Percentiles rank a stretch among this genome's conserved stretches.
Conservation (phyloP, 1,284 basidiomycete species). For the Filobasidium uniguttulatum region DNA sequence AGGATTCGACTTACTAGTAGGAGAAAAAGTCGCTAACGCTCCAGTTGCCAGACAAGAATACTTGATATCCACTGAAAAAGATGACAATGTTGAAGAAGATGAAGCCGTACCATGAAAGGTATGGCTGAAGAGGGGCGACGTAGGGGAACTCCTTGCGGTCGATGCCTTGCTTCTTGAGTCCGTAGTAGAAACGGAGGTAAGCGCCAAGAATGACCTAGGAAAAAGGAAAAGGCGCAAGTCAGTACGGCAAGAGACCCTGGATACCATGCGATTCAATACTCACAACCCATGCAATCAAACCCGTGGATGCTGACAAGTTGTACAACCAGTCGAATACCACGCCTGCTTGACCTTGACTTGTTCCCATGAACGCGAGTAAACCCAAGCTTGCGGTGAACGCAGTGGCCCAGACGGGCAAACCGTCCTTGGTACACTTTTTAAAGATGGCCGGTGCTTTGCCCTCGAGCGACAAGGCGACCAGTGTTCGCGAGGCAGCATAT, state of each 20-base stretch:
- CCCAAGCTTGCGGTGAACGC: constrained; percentile 42
- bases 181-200: constrained; percentile 59
- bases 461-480: constrained; percentile 66
- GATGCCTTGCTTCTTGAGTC: constrained; percentile 46
- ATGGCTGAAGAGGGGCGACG: constrained; percentile 44
- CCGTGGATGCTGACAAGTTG: constrained; percentile 55
- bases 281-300: constrained; percentile 49
- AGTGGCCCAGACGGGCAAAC: constrained; percentile 56
- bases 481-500: constrained; percentile 64
- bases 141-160: constrained; percentile 45
- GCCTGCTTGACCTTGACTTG: constrained; percentile 19
- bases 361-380: constrained; percentile 43
- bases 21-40: constrained; percentile 30
- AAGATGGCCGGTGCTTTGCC: constrained; percentile 49
- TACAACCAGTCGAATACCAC: constrained; percentile 47
- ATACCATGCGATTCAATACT: background rate
- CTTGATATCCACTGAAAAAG: constrained; percentile 32
- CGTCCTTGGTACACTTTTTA: constrained; percentile 53
- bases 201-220: constrained; percentile 51
- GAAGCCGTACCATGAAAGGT: constrained; percentile 16
- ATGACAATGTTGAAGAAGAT: constrained; percentile 28
- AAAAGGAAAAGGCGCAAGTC: constrained; percentile 14
- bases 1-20: constrained; percentile 27
- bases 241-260: constrained; percentile 13
- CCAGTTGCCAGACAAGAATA: constrained; percentile 51